Evolutionary conservation across 148 eudicot species (phyloP).

Genomic region (Chenopodium quinoa): DNA sequence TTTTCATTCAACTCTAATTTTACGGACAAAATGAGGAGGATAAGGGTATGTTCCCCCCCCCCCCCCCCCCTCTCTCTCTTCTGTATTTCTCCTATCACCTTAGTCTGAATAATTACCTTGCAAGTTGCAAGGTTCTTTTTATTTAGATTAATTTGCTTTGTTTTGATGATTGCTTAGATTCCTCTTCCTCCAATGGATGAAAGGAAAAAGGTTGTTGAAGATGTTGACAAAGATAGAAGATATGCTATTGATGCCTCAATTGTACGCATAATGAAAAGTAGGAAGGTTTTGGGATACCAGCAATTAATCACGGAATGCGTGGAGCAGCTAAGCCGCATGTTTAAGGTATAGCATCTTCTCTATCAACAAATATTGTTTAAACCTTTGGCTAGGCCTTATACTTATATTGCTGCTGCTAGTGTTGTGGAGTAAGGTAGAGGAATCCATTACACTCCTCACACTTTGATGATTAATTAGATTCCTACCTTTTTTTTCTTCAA

Average conservation of each 20-base stretch:
- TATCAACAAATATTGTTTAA: neutral
- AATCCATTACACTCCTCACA: neutral
- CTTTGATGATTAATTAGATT: neutral
- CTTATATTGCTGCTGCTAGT: neutral
- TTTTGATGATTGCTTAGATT: slow-evolving; percentile 24
- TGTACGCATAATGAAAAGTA: slow-evolving; percentile 46
- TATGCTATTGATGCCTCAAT: slow-evolving; percentile 48
- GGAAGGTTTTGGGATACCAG: slow-evolving; percentile 41
- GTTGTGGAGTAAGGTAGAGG: neutral
- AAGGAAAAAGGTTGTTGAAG: slow-evolving; percentile 47
- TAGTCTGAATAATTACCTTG: neutral
- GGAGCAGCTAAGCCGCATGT: slow-evolving; percentile 47
- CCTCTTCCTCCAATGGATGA: slow-evolving; percentile 48
- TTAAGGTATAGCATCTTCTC: slow-evolving; percentile 32
- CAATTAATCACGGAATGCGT: slow-evolving; percentile 44
- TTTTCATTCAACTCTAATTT: slow-evolving; percentile 44
- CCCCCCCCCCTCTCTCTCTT: neutral
- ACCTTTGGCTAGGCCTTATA: neutral
- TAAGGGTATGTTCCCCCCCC: slow-evolving; percentile 27
- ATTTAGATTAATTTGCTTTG: neutral
- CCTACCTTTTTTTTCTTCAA: neutral
- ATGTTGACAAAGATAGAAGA: slow-evolving; percentile 49
- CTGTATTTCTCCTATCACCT: no score
- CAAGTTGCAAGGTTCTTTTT: neutral
- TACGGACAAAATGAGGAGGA: slow-evolving; percentile 49